These are phyloP conservation scores for Chrysanthemum seticuspe DNA, from an alignment of 129 eudicot genomes.

Conservation along the genomic window DNA sequence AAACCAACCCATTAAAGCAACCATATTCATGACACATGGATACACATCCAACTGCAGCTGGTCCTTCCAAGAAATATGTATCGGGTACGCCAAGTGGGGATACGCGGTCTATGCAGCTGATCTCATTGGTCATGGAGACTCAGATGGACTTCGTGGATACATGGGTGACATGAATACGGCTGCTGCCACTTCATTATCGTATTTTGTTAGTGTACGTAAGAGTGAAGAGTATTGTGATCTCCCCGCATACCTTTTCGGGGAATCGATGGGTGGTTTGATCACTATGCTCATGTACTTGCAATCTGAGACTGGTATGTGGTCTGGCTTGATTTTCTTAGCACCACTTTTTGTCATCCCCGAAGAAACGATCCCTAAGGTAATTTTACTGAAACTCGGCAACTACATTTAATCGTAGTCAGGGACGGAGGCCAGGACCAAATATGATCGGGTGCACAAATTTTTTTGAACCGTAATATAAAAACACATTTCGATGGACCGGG, in stretches of 20 bases:
- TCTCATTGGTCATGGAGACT: conserved; percentile 68
- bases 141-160: conserved; percentile 39
- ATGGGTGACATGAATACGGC: conserved; percentile 53
- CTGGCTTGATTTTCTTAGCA: conserved; percentile 62
- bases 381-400: not conserved
- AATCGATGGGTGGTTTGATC: conserved; percentile 61
- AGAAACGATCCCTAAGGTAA: conserved; percentile 59
- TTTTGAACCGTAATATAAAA: too few relatives aligned
- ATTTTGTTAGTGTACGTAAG: conserved; percentile 46
- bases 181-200: conserved; percentile 46
- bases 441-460: too few relatives aligned
- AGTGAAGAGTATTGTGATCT: conserved; percentile 48
- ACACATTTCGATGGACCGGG: too few relatives aligned
- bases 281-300: conserved; percentile 72
- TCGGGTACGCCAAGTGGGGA: conserved; percentile 8
- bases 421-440: too few relatives aligned
- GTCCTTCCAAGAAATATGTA: conserved; percentile 10
- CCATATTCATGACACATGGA: conserved; percentile 19
- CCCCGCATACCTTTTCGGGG: conserved; percentile 70
- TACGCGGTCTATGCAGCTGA: conserved; percentile 79
- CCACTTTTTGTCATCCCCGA: conserved; percentile 72
- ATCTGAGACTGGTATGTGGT: conserved; percentile 57
- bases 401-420: too few relatives aligned
- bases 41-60: not conserved
- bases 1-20: conserved; percentile 45